Evolutionary conservation across 139 green algal species (phyloP).

Genomic region (Edaphochlamys debaryana): DNA sequence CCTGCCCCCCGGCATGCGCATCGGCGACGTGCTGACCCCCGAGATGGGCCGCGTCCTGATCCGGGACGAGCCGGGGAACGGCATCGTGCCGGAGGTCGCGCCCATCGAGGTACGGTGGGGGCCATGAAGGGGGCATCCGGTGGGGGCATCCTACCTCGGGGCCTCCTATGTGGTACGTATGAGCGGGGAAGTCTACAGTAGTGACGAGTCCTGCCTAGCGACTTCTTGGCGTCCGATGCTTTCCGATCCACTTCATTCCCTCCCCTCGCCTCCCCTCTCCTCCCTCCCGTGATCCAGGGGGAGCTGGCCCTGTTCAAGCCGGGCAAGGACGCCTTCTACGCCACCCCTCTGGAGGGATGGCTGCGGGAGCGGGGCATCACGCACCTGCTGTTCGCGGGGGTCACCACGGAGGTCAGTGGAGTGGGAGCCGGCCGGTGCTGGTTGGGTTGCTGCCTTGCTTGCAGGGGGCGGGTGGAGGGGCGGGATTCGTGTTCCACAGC

Average conservation of each 20-base stretch:
- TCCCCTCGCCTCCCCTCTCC: too few species aligned
- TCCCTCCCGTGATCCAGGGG: not conserved
- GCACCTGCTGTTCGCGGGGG: slow-evolving; percentile 72
- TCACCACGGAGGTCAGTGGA: slow-evolving; percentile 72
- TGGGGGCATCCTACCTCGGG: too few species aligned
- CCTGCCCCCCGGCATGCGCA: slow-evolving; percentile 56
- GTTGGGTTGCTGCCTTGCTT: too few species aligned
- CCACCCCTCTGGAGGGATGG: slow-evolving; percentile 65
- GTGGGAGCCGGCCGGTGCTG: too few species aligned
- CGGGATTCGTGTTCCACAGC: too few species aligned
- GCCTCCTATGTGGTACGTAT: too few species aligned
- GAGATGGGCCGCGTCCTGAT: slow-evolving; percentile 74
- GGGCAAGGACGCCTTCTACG: slow-evolving; percentile 79
- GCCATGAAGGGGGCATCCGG: too few species aligned
- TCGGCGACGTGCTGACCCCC: slow-evolving; percentile 49
- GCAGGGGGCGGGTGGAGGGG: too few species aligned
- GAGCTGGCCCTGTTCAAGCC: slow-evolving; percentile 64
- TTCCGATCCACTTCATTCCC: too few species aligned
- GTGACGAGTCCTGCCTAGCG: too few species aligned
- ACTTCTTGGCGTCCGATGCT: too few species aligned
- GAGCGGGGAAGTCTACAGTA: too few species aligned
- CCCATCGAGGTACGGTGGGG: slow-evolving; percentile 42
- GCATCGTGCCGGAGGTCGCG: slow-evolving; percentile 68
- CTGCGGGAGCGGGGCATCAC: slow-evolving; percentile 62
- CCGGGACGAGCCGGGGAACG: slow-evolving; percentile 67